These are phyloP conservation scores for Moniliella sp. DNA, from an alignment of 1,284 basidiomycete genomes.

Conservation along the genomic window DNA sequence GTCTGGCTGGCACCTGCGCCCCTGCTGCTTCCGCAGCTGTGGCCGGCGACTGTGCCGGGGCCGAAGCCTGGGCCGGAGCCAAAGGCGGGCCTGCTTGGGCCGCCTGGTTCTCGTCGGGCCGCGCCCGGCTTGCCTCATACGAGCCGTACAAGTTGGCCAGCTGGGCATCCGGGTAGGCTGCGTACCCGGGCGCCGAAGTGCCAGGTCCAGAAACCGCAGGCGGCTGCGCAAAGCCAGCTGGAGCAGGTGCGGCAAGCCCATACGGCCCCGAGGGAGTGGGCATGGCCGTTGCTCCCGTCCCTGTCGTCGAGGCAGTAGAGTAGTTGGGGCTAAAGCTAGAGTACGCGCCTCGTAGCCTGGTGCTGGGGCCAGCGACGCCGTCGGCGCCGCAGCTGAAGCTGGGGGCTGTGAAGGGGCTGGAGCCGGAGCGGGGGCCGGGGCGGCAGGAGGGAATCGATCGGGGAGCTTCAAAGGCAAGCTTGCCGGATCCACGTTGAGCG, in stretches of 20 bases:
- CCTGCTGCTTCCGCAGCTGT: constrained; percentile 10
- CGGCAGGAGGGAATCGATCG: neutral
- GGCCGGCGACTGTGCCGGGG: constrained; percentile 8
- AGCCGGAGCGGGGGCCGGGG: constrained; percentile 9
- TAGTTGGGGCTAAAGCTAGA: constrained; percentile 13
- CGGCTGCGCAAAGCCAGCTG: too few species aligned
- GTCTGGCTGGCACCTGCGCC: constrained; percentile 7
- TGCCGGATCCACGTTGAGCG: constrained; percentile 19
- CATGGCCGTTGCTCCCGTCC: neutral
- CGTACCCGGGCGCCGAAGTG: too few species aligned
- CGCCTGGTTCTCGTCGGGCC: constrained; percentile 7
- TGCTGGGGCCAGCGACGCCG: constrained; percentile 1
- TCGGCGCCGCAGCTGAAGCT: constrained; percentile 2
- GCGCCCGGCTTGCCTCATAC: constrained; percentile 2
- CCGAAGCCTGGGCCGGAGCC: constrained; percentile 5
- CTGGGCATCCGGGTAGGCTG: too few species aligned
- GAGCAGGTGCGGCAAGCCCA: too few species aligned
- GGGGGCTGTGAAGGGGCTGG: constrained; percentile 4
- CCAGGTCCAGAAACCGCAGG: too few species aligned
- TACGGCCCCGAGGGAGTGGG: neutral
- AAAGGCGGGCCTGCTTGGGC: constrained; percentile 4
- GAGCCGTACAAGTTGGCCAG: too few species aligned
- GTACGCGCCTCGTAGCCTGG: neutral
- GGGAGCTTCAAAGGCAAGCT: neutral
- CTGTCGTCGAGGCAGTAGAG: constrained; percentile 3